Evolutionary conservation across 164 flowering plant genomes (phyloP), one percentile per base, ranked within the genome.

Genomic region (Cinnamomum chago): DNA sequence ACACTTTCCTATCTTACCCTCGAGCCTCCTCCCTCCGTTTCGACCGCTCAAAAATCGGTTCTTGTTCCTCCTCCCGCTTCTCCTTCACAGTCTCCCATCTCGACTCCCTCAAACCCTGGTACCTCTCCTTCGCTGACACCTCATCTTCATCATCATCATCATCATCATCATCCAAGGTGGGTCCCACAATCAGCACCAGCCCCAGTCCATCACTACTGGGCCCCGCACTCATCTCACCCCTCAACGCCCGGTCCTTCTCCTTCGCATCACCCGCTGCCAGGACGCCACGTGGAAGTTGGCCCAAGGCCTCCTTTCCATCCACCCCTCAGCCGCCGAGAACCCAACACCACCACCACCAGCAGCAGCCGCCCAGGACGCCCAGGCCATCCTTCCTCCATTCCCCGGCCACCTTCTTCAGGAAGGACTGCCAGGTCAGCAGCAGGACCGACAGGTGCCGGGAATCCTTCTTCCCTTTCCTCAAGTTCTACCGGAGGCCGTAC

Each of bases 21-120:
- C 80, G 95, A 51, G 83, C 92, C 55, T 77, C 95, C 1, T 93
- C 98, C 50, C 90, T 90, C 78, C 87, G 98, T 23, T 94, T 89
- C 76, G 86, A 89, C 0, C 75, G 89, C 75, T 80, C 86, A 25
- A 90, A 87, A 86, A 75, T 89, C 50, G 99, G 99, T 17, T 72
- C 94, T 6, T 89, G 89, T 75, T 81, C 97, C 6, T 96, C 99
- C 27, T 90, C 97, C 5, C 86, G 98, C 23, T 94, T 94, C 83
- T 75, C 98, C 70, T 91, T 94, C 90, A 86, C 93, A 3, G 97
- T 91, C 28, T 85, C 91, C 28, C 95, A 88, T 77, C 60, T 84
- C 52, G 97, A 94, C 87, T 88, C 99, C 1, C 83, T 96, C 77
- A 96, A 94, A 72, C 99, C 99, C 0, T 96, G 99, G 99, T 86